phyloP scores from a whole-genome alignment of 2,329 filamentous ascomycete genomes.

The Trematosphaeria pertusa region DNA sequence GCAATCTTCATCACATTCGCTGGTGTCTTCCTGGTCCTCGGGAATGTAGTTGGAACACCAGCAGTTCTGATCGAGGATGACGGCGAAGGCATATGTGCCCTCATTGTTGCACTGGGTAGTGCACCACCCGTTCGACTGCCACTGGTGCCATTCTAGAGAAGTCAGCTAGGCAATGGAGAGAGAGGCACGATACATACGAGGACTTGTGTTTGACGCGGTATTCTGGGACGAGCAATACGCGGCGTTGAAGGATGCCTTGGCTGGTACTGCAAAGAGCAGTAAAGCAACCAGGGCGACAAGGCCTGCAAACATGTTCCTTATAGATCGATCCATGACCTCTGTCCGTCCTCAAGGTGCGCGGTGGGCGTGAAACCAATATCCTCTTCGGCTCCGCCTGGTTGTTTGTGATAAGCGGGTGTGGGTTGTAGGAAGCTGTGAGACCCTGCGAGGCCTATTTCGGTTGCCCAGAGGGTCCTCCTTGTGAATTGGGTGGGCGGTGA shows the following conservation, averaged over 20 bases:
- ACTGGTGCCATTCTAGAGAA: conserved; percentile 34
- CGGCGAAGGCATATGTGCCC: conserved; percentile 67
- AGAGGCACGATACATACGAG: conserved; percentile 38
- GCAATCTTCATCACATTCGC: conserved; percentile 65
- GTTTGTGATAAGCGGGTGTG: conserved; percentile 6
- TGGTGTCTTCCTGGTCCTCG: conserved; percentile 42
- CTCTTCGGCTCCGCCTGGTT: conserved; percentile 15
- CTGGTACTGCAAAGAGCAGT: conserved; percentile 21
- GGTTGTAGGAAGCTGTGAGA: conserved; percentile 3
- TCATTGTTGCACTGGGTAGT: conserved; percentile 62
- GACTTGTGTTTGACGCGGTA: no score
- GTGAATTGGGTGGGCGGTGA: not conserved
- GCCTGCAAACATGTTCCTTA: conserved; percentile 16
- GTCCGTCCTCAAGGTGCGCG: no score
- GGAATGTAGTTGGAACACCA: conserved; percentile 79
- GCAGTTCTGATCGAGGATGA: conserved; percentile 70
- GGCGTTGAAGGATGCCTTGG: conserved; percentile 27
- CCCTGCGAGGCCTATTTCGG: no score
- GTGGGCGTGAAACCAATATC: no score
- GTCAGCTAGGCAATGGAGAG: conserved; percentile 12
- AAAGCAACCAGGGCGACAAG: conserved; percentile 28
- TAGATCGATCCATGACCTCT: conserved; percentile 26
- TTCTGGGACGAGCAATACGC: conserved; percentile 57
- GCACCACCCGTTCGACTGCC: conserved; percentile 75
- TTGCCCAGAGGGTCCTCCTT: not conserved